Base-by-base conservation (phyloP, 495 filamentous ascomycete genomes). In the Neurospora sp. region DNA sequence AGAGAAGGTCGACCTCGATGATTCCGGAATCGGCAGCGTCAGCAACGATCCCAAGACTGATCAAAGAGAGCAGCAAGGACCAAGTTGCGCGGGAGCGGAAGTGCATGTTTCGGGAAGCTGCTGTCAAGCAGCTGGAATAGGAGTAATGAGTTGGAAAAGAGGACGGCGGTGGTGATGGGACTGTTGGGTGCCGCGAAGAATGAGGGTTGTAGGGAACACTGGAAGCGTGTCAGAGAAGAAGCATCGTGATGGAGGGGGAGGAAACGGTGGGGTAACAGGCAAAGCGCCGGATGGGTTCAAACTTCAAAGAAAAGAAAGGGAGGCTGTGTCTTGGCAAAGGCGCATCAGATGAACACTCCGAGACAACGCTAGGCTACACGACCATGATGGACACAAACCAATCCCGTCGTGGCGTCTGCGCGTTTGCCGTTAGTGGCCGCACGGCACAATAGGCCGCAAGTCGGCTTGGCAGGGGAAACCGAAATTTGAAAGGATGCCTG, bases 1-100 rank as follows among this genome's bases (percentile, higher is more conserved):
- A 84, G 44, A 82, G 46, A 6, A 83, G 69, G 61, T 72, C 40
- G 27, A 27, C 40, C 4, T 61, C 38, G 14, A 42, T 22, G 31
- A 39, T 27, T 2, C 18, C 22, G 71, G 8, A 9, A 11, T 42
- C 68, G 68, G 68, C 68, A 39, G 68, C 68, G 14, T 40, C 6
- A 16, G 12, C 14, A 39, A 40, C 38, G 68, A 16, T 39, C 22
- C 20, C 68, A 40, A 69, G 14, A 39, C 68, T n/a, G 68, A 38
- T 38, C 65, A 69, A 38, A 31, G 68, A 69, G 68, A n/a, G 10
- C 68, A 69, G 12, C 3, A 39, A 5, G 68, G 68, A 35, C 68
- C 68, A 69, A 69, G 40, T 10, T n/a, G 16, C 35, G n/a, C 68
- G 68, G 10, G 68, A 40, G 14, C 7, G 1, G 48, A 71, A 39